Percentiles rank a stretch among this genome's conserved stretches.
Evolutionary conservation across 164 flowering plant genomes (phyloP).

Genomic region (Taxillus chinensis): DNA sequence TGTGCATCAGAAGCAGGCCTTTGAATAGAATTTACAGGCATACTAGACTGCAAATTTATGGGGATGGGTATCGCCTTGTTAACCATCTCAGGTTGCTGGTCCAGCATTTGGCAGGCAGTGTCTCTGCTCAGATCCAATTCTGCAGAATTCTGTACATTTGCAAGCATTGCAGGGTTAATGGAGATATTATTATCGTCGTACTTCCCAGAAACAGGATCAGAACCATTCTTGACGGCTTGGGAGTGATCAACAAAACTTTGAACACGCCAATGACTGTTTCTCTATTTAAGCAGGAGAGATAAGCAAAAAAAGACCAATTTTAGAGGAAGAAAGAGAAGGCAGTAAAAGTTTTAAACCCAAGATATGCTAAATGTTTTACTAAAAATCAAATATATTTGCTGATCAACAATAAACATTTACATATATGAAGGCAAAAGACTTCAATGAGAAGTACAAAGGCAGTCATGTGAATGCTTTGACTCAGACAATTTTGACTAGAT

Average conservation of each 20-base stretch:
- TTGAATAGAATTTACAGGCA: slow-evolving; percentile 31
- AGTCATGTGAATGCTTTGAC: no score
- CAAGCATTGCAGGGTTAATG: slow-evolving; percentile 34
- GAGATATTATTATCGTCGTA: slow-evolving; percentile 44
- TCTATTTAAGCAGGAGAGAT: slow-evolving; percentile 30
- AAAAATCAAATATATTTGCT: not conserved
- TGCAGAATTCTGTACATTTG: slow-evolving; percentile 33
- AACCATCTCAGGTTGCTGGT: slow-evolving; percentile 33
- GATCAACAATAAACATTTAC: not conserved
- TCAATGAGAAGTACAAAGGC: no score
- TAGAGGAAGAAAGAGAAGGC: not conserved
- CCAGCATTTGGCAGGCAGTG: slow-evolving; percentile 29
- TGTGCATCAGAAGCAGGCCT: slow-evolving; percentile 32
- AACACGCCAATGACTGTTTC: slow-evolving; percentile 69
- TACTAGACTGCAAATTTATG: slow-evolving; percentile 22
- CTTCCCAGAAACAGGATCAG: slow-evolving; percentile 49
- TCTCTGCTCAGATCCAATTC: slow-evolving; percentile 39
- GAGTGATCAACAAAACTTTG: slow-evolving; percentile 45
- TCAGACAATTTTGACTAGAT: no score
- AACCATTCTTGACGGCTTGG: slow-evolving; percentile 40
- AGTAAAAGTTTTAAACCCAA: not conserved
- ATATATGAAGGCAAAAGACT: no score
- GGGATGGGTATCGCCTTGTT: slow-evolving; percentile 33
- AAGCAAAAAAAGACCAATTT: not conserved
- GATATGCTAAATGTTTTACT: not conserved